These are phyloP conservation scores for Pinus taeda DNA, from an alignment of 75 land plant genomes.

Conservation along the genomic window DNA sequence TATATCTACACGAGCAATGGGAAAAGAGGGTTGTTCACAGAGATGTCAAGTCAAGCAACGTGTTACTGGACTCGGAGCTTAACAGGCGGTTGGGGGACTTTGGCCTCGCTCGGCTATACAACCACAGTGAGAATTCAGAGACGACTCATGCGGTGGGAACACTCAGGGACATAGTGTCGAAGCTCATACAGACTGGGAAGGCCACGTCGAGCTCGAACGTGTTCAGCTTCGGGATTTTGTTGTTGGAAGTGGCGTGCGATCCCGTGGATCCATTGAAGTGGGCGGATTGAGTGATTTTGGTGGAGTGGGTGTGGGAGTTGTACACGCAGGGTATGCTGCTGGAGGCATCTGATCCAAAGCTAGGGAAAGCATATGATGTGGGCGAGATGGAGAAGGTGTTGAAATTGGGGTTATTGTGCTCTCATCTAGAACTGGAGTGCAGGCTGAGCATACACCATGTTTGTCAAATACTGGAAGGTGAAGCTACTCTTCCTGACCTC, in stretches of 20 bases:
- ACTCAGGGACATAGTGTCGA: conserved; percentile 36
- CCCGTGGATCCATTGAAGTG: conserved; percentile 11
- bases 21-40: conserved; percentile 22
- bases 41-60: conserved; percentile 34
- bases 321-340: conserved; percentile 15
- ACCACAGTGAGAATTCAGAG: conserved; percentile 21
- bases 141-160: conserved; percentile 29
- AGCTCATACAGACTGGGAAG: conserved; percentile 27
- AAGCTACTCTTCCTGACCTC: neutral
- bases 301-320: conserved; percentile 43
- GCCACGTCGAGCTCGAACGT: conserved; percentile 36
- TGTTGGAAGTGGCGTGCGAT: conserved; percentile 3
- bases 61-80: conserved; percentile 24
- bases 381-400: neutral
- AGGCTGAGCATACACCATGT: neutral
- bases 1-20: conserved; percentile 26
- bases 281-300: conserved; percentile 5
- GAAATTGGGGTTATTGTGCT: neutral
- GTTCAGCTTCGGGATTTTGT: conserved; percentile 15
- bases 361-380: neutral
- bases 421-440: neutral
- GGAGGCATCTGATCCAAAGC: conserved; percentile 8
- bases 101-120: conserved; percentile 29
- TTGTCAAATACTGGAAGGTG: neutral
- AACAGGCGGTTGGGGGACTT: conserved; percentile 37